Percentiles rank a stretch among this genome's conserved stretches.
Evolutionary conservation across 768 basidiomycete species (phyloP).

Genomic region (Mycena maculata): DNA sequence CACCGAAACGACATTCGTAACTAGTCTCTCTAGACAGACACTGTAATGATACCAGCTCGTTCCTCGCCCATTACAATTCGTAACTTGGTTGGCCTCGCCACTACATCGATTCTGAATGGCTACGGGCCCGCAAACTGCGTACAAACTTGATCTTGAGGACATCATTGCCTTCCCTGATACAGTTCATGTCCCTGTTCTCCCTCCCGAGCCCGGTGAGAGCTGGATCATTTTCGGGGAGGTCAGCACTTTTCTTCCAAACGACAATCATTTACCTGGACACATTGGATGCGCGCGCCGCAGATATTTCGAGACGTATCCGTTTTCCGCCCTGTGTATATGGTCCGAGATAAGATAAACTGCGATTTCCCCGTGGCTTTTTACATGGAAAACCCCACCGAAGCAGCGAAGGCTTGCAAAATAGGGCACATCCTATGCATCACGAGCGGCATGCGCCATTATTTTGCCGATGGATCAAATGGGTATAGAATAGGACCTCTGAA

Average conservation of each 20-base stretch:
- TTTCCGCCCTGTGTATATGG: conserved; percentile 29
- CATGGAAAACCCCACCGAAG: conserved; percentile 33
- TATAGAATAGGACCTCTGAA: conserved; percentile 38
- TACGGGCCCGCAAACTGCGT: conserved; percentile 9
- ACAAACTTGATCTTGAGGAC: conserved; percentile 39
- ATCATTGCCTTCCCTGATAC: conserved; percentile 40
- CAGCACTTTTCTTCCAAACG: not conserved
- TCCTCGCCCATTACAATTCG: too few relatives aligned
- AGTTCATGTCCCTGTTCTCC: conserved; percentile 36
- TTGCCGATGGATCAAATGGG: conserved; percentile 37
- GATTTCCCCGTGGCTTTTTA: conserved; percentile 37
- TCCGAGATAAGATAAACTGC: conserved; percentile 31
- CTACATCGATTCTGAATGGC: too few relatives aligned
- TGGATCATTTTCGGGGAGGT: conserved; percentile 41
- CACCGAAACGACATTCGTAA: too few relatives aligned
- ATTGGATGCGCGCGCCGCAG: conserved; percentile 10
- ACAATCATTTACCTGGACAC: not conserved
- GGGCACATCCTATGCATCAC: conserved; percentile 37
- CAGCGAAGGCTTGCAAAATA: conserved; percentile 32
- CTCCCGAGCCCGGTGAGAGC: conserved; percentile 36
- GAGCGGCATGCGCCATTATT: conserved; percentile 33
- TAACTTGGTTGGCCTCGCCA: too few relatives aligned
- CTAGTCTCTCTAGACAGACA: too few relatives aligned
- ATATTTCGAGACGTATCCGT: conserved; percentile 30
- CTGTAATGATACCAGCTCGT: too few relatives aligned